Evolutionary conservation across 768 basidiomycete genomes (phyloP), one percentile per base, ranked within the genome.

Genomic region (Epithele typhae): DNA sequence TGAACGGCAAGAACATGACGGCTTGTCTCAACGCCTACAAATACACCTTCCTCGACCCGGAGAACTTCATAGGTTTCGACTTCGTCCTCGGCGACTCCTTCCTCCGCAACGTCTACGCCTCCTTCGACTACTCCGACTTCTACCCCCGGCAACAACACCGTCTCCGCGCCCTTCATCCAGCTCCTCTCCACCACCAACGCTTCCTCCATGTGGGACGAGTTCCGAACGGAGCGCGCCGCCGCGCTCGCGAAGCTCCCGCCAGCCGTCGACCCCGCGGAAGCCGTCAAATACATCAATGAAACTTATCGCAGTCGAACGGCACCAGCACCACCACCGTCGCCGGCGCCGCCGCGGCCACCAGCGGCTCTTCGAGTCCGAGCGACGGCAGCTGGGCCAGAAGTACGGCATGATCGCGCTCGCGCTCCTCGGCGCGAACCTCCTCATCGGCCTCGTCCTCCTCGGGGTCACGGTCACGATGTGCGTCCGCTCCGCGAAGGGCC

Each of bases 51-150:
- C 54, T 56, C 8, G 53, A 55, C 36, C 46, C 49, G 10, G 33
- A 34, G 5, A 35, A 42, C 23, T 53, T 51, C 32, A 24, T 42
- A 1, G 50, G 57, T 10, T 54, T 58, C 47, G 66, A 66, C 47
- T 50, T 65, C 24, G 55, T 68, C 37, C 53, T 67, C 32, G 67
- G 68, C 10, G 64, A 64, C 48, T 54, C 61, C 17, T 64, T 69
- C 59, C 54, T 69, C 27, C 62, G 65, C 39, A 67, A 64, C 45
- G 61, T 62, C 39, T 69, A 69, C 47, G 52, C 55, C 5, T 49
- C 64, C 58, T 62, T 62, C 48, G 54, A 62, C 48, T 62, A 55
- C 43, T 57, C 55, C 25, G 48, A 55, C 51, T 45, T 18, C 36
- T 46, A 43, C 18, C 18, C 42, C 50, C 4, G 41, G 39, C 6